Conservation (phyloP, 345 rosid species). For the Lumnitzera littorea region DNA sequence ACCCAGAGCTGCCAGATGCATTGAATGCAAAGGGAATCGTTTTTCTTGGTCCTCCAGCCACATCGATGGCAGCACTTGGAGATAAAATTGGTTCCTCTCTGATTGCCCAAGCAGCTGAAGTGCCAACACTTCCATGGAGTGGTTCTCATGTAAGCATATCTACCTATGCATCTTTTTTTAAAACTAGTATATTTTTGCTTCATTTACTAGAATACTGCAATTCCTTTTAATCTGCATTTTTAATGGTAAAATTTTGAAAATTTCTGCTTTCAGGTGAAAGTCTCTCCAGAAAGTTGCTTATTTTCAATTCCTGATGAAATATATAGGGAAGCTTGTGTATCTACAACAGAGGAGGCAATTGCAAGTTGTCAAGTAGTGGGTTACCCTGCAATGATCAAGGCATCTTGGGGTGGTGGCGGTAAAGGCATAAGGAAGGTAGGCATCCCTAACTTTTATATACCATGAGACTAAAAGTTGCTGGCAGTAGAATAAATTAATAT, state of each 20-base stretch:
- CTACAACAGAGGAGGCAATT: conserved; percentile 96
- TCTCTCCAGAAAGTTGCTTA: conserved; percentile 67
- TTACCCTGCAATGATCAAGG: conserved; percentile 99
- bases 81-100: conserved; percentile 99
- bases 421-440: conserved; percentile 99
- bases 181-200: background rate
- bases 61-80: conserved; percentile 95
- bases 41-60: conserved; percentile 92
- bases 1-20: conserved; percentile 95
- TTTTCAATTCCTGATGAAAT: conserved; percentile 78
- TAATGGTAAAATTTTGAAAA: conserved; percentile 7
- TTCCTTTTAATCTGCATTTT: conserved; percentile 8
- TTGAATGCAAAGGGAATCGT: conserved; percentile 69
- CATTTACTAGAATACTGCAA: background rate
- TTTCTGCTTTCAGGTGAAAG: conserved; percentile 60
- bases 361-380: conserved; percentile 97
- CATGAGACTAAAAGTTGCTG: background rate
- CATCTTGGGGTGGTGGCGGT: conserved; percentile 99
- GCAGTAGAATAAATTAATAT: too few species aligned
- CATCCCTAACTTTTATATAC: conserved; percentile 9
- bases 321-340: conserved; percentile 90
- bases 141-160: conserved; percentile 73
- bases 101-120: conserved; percentile 99
- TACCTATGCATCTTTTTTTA: background rate
- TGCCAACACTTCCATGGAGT: conserved; percentile 99